Evolutionary conservation across 176 grass and related monocot species (phyloP).

Genomic region (barley (Hordeum vulgare)): DNA sequence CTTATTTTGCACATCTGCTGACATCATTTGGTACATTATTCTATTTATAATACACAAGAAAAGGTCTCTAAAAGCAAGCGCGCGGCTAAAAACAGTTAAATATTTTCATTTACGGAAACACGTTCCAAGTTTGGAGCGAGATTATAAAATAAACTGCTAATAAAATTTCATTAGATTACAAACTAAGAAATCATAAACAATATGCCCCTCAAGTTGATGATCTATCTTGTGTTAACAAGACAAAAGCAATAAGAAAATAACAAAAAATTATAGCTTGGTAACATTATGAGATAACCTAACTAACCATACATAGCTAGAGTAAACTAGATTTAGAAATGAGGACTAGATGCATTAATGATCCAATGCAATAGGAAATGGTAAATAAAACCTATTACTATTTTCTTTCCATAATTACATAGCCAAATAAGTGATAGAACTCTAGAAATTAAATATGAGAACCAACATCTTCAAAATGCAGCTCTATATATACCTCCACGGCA

Average conservation of each 20-base stretch:
- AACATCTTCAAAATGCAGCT: neutral
- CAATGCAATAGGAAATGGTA: neutral
- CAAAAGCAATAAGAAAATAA: neutral
- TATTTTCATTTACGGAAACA: neutral
- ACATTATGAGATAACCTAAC: neutral
- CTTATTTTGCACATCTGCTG: conserved; percentile 48
- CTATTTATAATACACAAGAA: neutral
- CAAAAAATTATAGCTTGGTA: neutral
- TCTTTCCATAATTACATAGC: neutral
- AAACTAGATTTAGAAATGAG: neutral
- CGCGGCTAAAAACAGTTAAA: neutral
- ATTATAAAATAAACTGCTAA: neutral
- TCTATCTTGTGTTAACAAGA: neutral
- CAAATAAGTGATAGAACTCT: neutral
- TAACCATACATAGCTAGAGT: neutral
- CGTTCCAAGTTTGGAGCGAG: neutral
- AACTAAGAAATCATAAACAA: neutral
- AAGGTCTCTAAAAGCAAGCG: neutral
- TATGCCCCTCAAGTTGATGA: neutral
- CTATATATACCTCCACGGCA: conserved; percentile 27
- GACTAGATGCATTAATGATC: neutral
- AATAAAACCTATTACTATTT: neutral
- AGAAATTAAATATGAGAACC: conserved; percentile 48
- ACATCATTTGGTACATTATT: conserved; percentile 8
- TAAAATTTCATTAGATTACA: neutral